These are phyloP conservation scores for Termitomyces sp. DNA, from an alignment of 768 basidiomycete species.

Conservation along the genomic window DNA sequence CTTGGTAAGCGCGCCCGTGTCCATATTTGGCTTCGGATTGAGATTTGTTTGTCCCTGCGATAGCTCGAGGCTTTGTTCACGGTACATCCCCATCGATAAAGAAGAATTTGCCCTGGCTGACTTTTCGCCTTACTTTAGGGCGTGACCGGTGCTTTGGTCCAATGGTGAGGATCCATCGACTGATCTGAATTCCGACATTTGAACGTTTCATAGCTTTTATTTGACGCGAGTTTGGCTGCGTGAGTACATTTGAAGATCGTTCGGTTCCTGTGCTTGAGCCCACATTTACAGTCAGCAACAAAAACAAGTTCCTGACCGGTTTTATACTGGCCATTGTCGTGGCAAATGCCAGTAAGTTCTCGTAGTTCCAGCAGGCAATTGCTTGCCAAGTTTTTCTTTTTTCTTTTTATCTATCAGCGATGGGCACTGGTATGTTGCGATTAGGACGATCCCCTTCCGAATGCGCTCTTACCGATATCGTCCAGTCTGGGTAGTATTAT, in stretches of 20 bases:
- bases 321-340: slow-evolving; percentile 26
- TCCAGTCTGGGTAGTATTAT: slow-evolving; percentile 35
- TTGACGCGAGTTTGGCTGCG: slow-evolving; percentile 41
- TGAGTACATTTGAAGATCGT: slow-evolving; percentile 17
- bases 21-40: not conserved
- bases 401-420: not conserved
- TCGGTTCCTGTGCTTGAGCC: not conserved
- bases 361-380: not conserved
- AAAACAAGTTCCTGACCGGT: slow-evolving; percentile 25
- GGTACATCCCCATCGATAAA: slow-evolving; percentile 20
- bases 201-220: slow-evolving; percentile 33
- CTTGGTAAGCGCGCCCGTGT: slow-evolving; percentile 22
- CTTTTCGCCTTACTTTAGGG: slow-evolving; percentile 26
- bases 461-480: not conserved
- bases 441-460: not conserved
- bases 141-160: slow-evolving; percentile 44
- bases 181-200: not conserved
- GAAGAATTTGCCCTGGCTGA: not conserved
- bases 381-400: not conserved
- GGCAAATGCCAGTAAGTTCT: slow-evolving; percentile 23
- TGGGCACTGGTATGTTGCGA: slow-evolving; percentile 23
- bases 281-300: slow-evolving; percentile 31
- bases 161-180: slow-evolving; percentile 29
- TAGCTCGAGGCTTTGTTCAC: slow-evolving; percentile 43
- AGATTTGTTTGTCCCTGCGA: too few relatives aligned